Evolutionary conservation across 768 basidiomycete genomes (phyloP), one percentile per base, ranked within the genome.

Genomic region (Collybia sp.): DNA sequence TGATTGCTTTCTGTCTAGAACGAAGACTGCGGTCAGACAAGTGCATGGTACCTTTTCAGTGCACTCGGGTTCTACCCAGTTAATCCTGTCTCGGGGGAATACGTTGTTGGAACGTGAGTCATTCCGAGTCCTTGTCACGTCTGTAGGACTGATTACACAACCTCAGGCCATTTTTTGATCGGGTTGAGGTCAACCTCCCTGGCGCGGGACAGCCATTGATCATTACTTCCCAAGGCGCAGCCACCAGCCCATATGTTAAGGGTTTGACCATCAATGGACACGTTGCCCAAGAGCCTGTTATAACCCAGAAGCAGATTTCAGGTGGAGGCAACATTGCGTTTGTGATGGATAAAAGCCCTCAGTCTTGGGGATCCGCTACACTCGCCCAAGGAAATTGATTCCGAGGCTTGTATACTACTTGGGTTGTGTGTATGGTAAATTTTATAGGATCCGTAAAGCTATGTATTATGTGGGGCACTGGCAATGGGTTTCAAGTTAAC

Each of bases 21-120:
- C 54, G 89, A 93, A 59, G 89, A 93, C 57, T 91, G 88, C 51
- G 88, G 89, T 1, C 89, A 93, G 59, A 92, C 91, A 89, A 88
- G 85, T 54, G 85, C 88, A 0, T 92, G 89, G 89, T 91, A 83
- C 53, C 72, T 91, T 12, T 91, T 89, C 66, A 83, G 80, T 42
- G 80, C 87, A 0, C 72, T 93, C 61, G 88, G 89, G 1, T 87
- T 92, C 61, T 92, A 92, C 54, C 87, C 86, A 30, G 87, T 91
- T 34, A 83, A 91, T 57, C 88, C 89, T 0, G 83, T 84, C 0
- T 85, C 83, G 0, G 81, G 77, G 2, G 77, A 80, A 55, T 92
- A 90, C 50, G 70, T 89, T 46, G 70, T 93, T 40, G 89, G 88
- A 51, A 79, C 81, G 85, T 84, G 56, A 39, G 75, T 70, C 8